Conservation (phyloP, 768 basidiomycete genomes). For the Daedalea quercina region DNA sequence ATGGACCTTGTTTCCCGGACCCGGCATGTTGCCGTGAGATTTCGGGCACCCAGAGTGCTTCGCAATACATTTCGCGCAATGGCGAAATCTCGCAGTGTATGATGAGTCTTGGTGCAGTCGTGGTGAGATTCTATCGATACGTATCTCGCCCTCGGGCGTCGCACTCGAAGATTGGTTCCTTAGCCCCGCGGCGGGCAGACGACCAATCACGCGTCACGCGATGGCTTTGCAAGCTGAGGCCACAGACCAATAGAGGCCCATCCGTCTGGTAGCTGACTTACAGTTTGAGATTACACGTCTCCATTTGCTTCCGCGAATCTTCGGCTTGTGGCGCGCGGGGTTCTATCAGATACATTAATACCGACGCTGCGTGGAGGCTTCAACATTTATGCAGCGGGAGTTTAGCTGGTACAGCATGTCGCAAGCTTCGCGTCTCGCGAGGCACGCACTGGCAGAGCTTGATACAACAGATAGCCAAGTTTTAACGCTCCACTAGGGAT, state of each 20-base stretch:
- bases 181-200: too few species aligned
- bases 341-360: constrained; percentile 4
- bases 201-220: too few species aligned
- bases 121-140: not conserved
- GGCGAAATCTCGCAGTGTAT: not conserved
- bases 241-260: too few species aligned
- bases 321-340: not conserved
- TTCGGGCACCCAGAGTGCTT: not conserved
- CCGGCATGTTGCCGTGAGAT: not conserved
- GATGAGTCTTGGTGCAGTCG: not conserved
- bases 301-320: constrained; percentile 6
- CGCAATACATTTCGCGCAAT: constrained; percentile 1
- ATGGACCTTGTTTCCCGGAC: not conserved
- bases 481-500: too few species aligned
- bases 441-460: not conserved
- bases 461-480: not conserved
- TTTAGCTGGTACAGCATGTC: not conserved
- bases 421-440: not conserved
- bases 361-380: not conserved
- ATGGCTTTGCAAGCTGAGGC: too few species aligned
- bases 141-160: not conserved
- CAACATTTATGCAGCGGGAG: not conserved
- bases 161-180: too few species aligned
- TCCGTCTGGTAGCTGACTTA: too few species aligned
- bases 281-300: not conserved